phyloP scores from a whole-genome alignment of 805 yeast species.

The Phaffomyces opuntiae region DNA sequence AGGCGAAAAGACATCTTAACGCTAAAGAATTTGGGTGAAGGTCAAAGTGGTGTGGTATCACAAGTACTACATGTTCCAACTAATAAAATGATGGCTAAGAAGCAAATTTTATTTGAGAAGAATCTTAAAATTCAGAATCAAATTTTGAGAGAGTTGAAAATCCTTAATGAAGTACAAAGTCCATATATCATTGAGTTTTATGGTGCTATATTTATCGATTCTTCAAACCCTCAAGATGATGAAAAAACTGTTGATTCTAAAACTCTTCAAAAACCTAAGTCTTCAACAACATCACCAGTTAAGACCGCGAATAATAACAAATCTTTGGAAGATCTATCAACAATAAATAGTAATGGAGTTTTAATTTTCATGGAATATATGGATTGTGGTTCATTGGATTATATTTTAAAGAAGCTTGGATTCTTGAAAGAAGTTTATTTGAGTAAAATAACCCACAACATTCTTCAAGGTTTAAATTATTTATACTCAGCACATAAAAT shows the following conservation, averaged over 20 bases:
- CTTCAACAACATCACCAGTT: conserved; percentile 1
- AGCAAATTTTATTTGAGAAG: conserved; percentile 79
- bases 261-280: neutral
- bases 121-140: conserved; percentile 74
- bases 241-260: conserved; percentile 1
- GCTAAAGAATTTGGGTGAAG: conserved; percentile 77
- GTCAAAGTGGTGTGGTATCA: conserved; percentile 89
- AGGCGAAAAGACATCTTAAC: conserved; percentile 64
- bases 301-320: conserved; percentile 1
- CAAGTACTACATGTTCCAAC: conserved; percentile 87
- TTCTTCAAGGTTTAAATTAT: conserved; percentile 74
- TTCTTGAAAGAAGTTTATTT: conserved; percentile 63
- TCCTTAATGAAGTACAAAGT: conserved; percentile 82
- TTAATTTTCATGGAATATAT: conserved; percentile 93
- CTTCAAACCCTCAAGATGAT: conserved; percentile 1
- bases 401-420: conserved; percentile 55
- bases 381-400: conserved; percentile 90
- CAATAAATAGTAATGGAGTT: conserved; percentile 47
- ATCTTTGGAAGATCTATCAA: conserved; percentile 15
- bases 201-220: conserved; percentile 74
- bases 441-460: conserved; percentile 67
- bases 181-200: conserved; percentile 83
- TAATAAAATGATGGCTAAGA: conserved; percentile 83
- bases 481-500: conserved; percentile 79
- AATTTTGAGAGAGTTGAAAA: conserved; percentile 79